A percentile compares a stretch with the other conserved stretches of the same genome.
Evolutionary conservation across 352 stramenopile genomes (phyloP).

Genomic region (Pythium periplocum): DNA sequence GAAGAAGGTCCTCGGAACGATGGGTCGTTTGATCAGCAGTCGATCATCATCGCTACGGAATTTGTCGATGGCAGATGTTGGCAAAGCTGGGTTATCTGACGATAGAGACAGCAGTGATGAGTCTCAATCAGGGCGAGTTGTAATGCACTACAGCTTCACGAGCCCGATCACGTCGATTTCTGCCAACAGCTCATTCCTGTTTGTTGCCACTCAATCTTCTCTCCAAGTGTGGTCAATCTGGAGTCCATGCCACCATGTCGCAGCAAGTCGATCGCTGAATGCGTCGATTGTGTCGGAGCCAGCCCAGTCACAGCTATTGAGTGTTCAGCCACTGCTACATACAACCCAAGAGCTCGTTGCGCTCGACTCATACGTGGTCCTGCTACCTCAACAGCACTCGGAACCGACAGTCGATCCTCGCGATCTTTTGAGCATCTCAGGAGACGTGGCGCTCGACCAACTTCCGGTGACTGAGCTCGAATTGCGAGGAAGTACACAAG

Average conservation of each 20-base stretch:
- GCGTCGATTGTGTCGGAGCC: conserved; percentile 55
- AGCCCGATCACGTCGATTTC: conserved; percentile 56
- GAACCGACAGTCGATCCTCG: not conserved
- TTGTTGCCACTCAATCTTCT: conserved; percentile 58
- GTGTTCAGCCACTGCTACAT: conserved; percentile 30
- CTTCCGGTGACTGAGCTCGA: conserved; percentile 59
- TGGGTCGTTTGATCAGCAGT: no score
- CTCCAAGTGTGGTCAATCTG: conserved; percentile 85
- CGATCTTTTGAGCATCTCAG: conserved; percentile 36
- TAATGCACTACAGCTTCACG: conserved; percentile 83
- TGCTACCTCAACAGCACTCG: conserved; percentile 35
- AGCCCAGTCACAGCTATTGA: conserved; percentile 61
- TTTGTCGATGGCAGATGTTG: no score
- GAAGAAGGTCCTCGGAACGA: conserved; percentile 55
- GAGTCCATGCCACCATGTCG: conserved; percentile 79
- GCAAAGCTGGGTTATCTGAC: no score
- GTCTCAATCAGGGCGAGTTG: conserved; percentile 50
- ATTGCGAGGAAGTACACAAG: conserved; percentile 22
- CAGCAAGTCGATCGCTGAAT: conserved; percentile 56
- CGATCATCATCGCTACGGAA: no score
- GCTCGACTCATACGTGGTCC: conserved; percentile 70
- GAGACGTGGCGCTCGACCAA: conserved; percentile 33
- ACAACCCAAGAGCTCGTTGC: conserved; percentile 41
- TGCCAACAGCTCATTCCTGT: conserved; percentile 84
- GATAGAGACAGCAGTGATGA: conserved; percentile 12